Base-by-base conservation (phyloP, 2,329 filamentous ascomycete species). In the Westerdykella ornata region DNA sequence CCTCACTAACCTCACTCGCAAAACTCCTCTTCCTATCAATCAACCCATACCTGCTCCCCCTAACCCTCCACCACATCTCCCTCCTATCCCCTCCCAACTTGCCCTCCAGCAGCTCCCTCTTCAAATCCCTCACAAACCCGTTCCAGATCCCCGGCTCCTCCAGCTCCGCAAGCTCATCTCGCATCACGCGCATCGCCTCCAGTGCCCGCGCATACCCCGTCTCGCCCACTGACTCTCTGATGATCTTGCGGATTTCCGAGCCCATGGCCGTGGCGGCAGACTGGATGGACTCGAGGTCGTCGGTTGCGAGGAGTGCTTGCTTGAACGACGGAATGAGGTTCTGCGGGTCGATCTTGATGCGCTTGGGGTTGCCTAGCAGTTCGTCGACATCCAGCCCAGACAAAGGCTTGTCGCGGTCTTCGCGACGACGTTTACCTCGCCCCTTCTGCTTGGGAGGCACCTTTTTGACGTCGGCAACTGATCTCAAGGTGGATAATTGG, bases 321-420 rank as follows among this genome's bases (percentile, higher is more conserved):
- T 89, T 94, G 76, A 95, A 96, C 45, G 90, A 86, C 0, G 92
- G 88, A 4, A 97, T 80, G 1, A 89, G 80, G 49, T 97, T 97
- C 8, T 83, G 75, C 0, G 76, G 62, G 7, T 78, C 76, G 42
- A 85, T 81, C 34, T 70, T 73, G 59, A 72, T 66, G 19, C 68
- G 68, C 35, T 74, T 77, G 42, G 76, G 71, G 43, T 73, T 69
- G 35, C 77, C 76, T n/a, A 97, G 79, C 2, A 97, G 77, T 4
- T 80, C 81, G 45, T 89, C 84, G 30, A 97, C 77, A 54, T 97
- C 85, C 31, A 98, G 81, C 15, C 89, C 89, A 0, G 90, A 97
- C 7, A 95, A 77, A 0, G 92, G 92, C 54, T 90, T 90, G 44
- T 84, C 76, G 1, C 76, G 68, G 20, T 94, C 81, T 51, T 79